phyloP scores from a whole-genome alignment of 2,329 filamentous ascomycete genomes.

The Aspergillus pseudotamarii region DNA sequence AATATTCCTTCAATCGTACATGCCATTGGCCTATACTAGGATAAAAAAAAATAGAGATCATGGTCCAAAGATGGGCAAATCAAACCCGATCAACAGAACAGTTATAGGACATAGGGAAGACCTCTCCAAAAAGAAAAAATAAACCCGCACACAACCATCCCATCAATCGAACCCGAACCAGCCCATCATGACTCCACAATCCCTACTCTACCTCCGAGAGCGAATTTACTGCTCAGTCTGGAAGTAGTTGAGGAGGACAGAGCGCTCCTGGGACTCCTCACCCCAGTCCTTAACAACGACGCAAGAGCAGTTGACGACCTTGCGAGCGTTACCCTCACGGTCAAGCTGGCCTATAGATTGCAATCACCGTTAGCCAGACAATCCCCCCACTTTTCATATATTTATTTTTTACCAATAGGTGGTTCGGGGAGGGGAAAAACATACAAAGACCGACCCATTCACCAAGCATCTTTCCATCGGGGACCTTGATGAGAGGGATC shows the following conservation, averaged over 20 bases:
- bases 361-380: slow-evolving; percentile 15
- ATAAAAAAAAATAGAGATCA: not conserved
- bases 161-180: not conserved
- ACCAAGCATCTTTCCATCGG: slow-evolving; percentile 98
- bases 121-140: not conserved
- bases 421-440: slow-evolving; percentile 49
- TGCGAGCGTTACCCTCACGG: slow-evolving; percentile 98
- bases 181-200: slow-evolving; percentile 1
- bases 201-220: not conserved
- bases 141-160: not conserved
- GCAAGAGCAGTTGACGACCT: slow-evolving; percentile 99
- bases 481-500: slow-evolving; percentile 99
- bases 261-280: slow-evolving; percentile 99
- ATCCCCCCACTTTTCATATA: not conserved
- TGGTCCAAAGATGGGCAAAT: not conserved
- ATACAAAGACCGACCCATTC: slow-evolving; percentile 99
- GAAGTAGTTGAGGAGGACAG: slow-evolving; percentile 99
- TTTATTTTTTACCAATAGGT: not conserved
- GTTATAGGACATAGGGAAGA: not conserved
- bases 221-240: slow-evolving; percentile 67
- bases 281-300: slow-evolving; percentile 99
- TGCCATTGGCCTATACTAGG: slow-evolving; percentile 3
- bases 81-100: not conserved
- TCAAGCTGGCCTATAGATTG: slow-evolving; percentile 81
- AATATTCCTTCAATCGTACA: not conserved